Conservation (phyloP, 306 rosid genomes). For the Parietaria judaica region DNA sequence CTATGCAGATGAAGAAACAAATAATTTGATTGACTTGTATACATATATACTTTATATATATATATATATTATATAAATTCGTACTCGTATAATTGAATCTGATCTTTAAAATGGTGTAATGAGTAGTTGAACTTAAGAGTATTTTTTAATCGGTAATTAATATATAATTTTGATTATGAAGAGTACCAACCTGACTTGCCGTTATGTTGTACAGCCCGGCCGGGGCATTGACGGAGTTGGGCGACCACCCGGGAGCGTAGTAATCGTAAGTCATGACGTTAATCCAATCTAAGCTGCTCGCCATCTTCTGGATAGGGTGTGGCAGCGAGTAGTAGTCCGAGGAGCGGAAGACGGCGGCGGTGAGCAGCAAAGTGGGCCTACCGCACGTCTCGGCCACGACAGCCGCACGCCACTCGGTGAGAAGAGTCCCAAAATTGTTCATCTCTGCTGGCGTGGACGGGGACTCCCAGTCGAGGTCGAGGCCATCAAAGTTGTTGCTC, state of each 20-base stretch:
- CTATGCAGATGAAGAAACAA: no score
- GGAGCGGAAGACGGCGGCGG: constrained; percentile 29
- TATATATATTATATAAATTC: no score
- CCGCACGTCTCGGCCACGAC: constrained; percentile 19
- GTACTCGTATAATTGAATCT: no score
- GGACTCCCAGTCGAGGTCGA: constrained; percentile 40
- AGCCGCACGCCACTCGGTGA: constrained; percentile 36
- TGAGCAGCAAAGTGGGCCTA: constrained; percentile 14
- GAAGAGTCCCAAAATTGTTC: constrained; percentile 27
- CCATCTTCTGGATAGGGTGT: constrained; percentile 17
- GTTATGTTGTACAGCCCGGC: constrained; percentile 21
- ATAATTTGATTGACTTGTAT: no score
- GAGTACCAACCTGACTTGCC: constrained; percentile 5
- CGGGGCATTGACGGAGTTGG: constrained; percentile 14
- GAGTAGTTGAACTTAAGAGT: no score
- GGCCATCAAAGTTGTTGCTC: constrained; percentile 30
- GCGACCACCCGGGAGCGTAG: constrained; percentile 28
- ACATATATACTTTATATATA: no score
- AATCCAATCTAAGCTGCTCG: constrained; percentile 24
- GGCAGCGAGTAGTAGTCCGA: constrained; percentile 5
- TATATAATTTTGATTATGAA: no score
- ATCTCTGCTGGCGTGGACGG: constrained; percentile 9
- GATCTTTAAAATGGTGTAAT: no score
- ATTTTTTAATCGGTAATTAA: no score
- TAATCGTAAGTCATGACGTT: constrained; percentile 31